Conservation (phyloP, 2,329 filamentous ascomycete species). For the Fusarium fracticaudum region DNA sequence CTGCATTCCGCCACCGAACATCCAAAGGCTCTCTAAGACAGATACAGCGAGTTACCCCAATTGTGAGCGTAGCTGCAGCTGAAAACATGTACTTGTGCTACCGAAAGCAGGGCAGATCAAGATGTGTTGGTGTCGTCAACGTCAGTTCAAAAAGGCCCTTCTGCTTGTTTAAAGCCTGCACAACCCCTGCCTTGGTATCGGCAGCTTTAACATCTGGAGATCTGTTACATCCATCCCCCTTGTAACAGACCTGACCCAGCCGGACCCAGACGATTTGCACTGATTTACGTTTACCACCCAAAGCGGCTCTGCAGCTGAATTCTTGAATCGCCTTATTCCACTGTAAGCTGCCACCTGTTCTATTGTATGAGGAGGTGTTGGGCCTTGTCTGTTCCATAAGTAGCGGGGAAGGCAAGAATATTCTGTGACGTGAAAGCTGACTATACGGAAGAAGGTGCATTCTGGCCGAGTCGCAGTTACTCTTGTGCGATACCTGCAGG, state of each 20-base stretch:
- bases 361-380: background rate
- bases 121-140: slow-evolving; percentile 30
- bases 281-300: slow-evolving; percentile 8
- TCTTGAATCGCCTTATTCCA: slow-evolving; percentile 7
- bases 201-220: slow-evolving; percentile 4
- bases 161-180: slow-evolving; percentile 36
- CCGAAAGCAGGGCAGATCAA: slow-evolving; percentile 36
- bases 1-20: slow-evolving; percentile 43
- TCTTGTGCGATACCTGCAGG: background rate
- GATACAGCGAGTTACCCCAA: slow-evolving; percentile 21
- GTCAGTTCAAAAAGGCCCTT: slow-evolving; percentile 32
- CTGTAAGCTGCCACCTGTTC: slow-evolving; percentile 22
- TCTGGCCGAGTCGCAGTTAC: background rate
- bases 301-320: slow-evolving; percentile 21
- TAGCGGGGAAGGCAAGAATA: background rate
- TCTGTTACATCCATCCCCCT: slow-evolving; percentile 25
- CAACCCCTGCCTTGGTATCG: slow-evolving; percentile 33
- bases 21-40: slow-evolving; percentile 1
- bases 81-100: slow-evolving; percentile 14
- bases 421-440: slow-evolving; percentile 22
- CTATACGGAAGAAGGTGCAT: slow-evolving; percentile 27
- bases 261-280: slow-evolving; percentile 27
- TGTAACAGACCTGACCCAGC: slow-evolving; percentile 15
- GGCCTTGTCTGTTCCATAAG: background rate
- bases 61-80: slow-evolving; percentile 18